Evolutionary conservation across 2,329 filamentous ascomycete species (phyloP), one percentile per base, ranked within the genome.

Genomic region (Neonectria faginata): DNA sequence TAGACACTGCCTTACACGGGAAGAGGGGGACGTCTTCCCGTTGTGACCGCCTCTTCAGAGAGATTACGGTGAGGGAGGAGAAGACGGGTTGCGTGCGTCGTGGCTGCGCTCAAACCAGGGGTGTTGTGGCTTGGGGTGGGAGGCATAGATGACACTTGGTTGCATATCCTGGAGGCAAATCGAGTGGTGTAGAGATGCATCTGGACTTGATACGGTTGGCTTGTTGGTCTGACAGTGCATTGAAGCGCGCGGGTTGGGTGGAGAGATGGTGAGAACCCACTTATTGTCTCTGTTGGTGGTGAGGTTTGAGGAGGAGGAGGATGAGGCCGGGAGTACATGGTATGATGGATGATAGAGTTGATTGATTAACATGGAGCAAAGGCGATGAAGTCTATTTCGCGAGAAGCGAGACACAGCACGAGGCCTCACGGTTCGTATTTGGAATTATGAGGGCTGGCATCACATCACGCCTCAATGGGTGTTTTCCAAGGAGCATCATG

Each of bases 51-150:
- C 22, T 57, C 41, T 54, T 63, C 14, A 10, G 44, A 9, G 50
- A 33, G 51, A 59, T 45, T 47, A 56, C 58, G 61, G 50, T 51
- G 56, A 51, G 16, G 22, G 56, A 51, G 16, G 22, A 29, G 36
- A 25, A 1, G 33, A 36, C 3, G 54, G 57, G 41, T 50, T 54
- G 54, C 31, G 60, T 42, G 41, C 33, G 11, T 14, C 20, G 12
- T 41, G 42, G 48, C 25, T 62, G 47, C 16, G 29, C 27, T 59
- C 56, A 18, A 59, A 56, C 47, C 9, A 25, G 45, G 55, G 60
- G 50, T 29, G 33, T 16, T 59, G 61, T 64, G 61, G 61, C 61
- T 64, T 64, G 56, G 22, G 44, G 20, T 41, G 27, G 33, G 29
- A 45, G 36, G 36, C 48, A 10, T 9, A 16, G 50, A 44, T 25